Percentiles rank a stretch among this genome's conserved stretches.
Evolutionary conservation across 2,329 filamentous ascomycete species (phyloP).

Genomic region (Aspergillus sp.): DNA sequence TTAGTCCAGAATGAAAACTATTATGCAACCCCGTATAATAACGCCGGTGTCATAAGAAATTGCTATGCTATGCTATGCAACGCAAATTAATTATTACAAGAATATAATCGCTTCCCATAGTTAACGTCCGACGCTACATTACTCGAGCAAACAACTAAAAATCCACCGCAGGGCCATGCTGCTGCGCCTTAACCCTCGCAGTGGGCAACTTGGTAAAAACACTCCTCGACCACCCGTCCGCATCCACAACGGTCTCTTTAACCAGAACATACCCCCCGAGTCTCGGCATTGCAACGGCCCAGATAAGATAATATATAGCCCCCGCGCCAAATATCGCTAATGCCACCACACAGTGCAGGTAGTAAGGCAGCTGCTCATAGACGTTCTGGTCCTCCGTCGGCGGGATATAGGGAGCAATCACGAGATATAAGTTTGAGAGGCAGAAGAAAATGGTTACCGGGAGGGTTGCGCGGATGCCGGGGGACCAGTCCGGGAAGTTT

Average conservation of each 20-base stretch:
- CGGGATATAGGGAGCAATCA: constrained; percentile 53
- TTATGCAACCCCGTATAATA: neutral
- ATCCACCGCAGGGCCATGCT: neutral
- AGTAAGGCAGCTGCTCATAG: constrained; percentile 55
- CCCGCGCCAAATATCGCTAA: constrained; percentile 51
- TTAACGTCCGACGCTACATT: neutral
- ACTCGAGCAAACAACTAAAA: constrained; percentile 1
- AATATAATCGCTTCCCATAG: neutral
- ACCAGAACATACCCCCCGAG: constrained; percentile 53
- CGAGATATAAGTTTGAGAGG: constrained; percentile 54
- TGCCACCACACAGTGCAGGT: constrained; percentile 54
- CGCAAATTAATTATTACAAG: neutral
- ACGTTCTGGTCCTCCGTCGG: constrained; percentile 49
- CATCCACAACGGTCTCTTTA: constrained; percentile 54
- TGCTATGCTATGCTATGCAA: neutral
- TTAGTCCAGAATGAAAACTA: neutral
- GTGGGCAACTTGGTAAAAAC: constrained; percentile 51
- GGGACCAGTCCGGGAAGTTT: constrained; percentile 47
- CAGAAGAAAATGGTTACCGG: constrained; percentile 55
- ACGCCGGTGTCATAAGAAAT: neutral
- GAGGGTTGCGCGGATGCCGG: constrained; percentile 50
- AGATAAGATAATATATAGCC: constrained; percentile 53
- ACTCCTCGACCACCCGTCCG: constrained; percentile 64
- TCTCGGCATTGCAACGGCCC: constrained; percentile 51
- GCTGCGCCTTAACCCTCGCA: neutral